A percentile compares a stretch with the other conserved stretches of the same genome.
Conservation (phyloP, 345 rosid genomes). For the Eucalyptus urophylla region DNA sequence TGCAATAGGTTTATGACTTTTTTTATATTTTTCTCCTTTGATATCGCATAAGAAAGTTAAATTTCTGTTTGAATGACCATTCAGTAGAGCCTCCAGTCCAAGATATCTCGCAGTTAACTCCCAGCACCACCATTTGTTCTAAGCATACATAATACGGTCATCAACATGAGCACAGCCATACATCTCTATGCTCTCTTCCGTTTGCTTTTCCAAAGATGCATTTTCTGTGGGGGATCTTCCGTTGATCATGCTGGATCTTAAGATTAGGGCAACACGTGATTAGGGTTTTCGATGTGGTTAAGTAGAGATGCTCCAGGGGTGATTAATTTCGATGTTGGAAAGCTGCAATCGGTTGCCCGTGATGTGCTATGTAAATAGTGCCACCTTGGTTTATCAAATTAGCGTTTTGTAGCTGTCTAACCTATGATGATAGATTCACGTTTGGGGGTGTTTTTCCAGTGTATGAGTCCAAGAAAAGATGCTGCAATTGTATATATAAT, state of each 20-base stretch:
- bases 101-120: not conserved
- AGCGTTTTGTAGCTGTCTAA: not conserved
- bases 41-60: not conserved
- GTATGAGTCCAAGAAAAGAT: not conserved
- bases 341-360: not conserved
- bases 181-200: not conserved
- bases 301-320: not conserved
- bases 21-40: not conserved
- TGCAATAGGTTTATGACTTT: accelerated
- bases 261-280: not conserved
- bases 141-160: not conserved
- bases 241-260: not conserved
- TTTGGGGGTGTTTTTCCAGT: not conserved
- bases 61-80: not conserved
- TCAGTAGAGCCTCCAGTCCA: not conserved
- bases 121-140: not conserved
- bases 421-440: not conserved
- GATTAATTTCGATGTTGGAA: not conserved
- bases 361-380: not conserved
- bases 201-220: not conserved
- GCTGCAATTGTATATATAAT: not conserved
- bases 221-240: not conserved
- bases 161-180: not conserved
- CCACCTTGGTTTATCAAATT: not conserved
- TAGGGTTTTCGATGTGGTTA: not conserved